Evolutionary conservation across 495 filamentous ascomycete genomes (phyloP), one percentile per base, ranked within the genome.

Genomic region (Aspergillus cristatus): DNA sequence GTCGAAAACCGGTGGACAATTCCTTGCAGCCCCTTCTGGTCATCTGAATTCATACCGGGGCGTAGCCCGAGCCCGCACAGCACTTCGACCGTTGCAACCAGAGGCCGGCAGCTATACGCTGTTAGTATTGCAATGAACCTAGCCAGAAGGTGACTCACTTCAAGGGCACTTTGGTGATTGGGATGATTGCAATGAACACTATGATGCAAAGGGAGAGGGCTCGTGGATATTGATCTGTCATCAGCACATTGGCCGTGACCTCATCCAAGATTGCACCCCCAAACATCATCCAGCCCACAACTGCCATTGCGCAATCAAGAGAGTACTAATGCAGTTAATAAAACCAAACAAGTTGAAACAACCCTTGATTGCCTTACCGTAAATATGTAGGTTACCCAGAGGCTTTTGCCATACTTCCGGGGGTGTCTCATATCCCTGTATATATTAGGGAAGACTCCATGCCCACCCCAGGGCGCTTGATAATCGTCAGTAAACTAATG

Each of bases 381-480:
- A 58, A 95, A 96, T n/a, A 76, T 58, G 53, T 91, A 97, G 1
- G 89, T 94, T 28, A 79, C 72, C 51, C 81, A 77, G 14, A 96
- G 70, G 34, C 79, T 82, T 55, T 74, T 75, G 14, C 67, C 70
- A 56, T 91, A 97, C 51, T 86, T 91, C 32, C 83, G 71, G 0
- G 91, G 88, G 56, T 97, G 91, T 43, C 91, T 72, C 91, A 98
- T 98, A 62, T 98, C 91, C 35, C 88, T 75, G 57, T 95, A 98
- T 51, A 98, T 95, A 50, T 94, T 94, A 2, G 91, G 91, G 53
- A 98, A 95, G 18, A 98, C 91, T 37, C 78, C 74, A 54, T 97
- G 91, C 6, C 91, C 91, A 46, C 91, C 91, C 87, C 88, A 98
- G 1, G 90, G 88, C 16, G 88, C 71, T 75, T 38, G 8, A 34